Evolutionary conservation across 164 flowering plant species (phyloP).

Genomic region (Paratinospora sagittata): DNA sequence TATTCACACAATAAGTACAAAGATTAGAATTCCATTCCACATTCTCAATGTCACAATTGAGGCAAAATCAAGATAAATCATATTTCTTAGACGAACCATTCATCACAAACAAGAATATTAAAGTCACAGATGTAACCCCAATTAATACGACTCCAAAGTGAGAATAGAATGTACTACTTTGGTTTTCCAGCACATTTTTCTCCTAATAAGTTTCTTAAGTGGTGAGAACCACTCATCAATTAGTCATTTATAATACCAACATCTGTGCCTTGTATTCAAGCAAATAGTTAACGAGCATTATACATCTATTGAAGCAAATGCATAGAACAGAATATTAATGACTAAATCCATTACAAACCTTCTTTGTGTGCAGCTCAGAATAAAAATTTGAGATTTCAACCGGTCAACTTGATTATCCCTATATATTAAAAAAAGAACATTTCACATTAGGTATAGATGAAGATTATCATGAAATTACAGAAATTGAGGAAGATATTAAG

Average conservation of each 20-base stretch:
- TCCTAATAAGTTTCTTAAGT: not conserved
- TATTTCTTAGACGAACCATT: not conserved
- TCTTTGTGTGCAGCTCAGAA: constrained; percentile 85
- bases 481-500: not conserved
- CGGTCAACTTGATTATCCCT: constrained; percentile 81
- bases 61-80: not conserved
- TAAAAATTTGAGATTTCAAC: constrained; percentile 70
- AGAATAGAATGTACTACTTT: not conserved
- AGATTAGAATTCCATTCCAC: not conserved
- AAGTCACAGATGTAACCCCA: not conserved
- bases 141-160: not conserved
- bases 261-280: not conserved
- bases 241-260: not conserved
- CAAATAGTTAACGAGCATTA: not conserved
- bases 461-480: not conserved
- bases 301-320: not conserved
- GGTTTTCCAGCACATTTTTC: not conserved
- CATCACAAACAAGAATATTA: not conserved
- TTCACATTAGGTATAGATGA: not conserved
- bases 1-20: not conserved
- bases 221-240: not conserved
- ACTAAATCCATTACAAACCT: constrained; percentile 36
- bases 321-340: not conserved
- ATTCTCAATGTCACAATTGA: not conserved
- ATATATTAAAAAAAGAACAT: constrained; percentile 17